phyloP scores from a whole-genome alignment of 371 early-diverging fungal species.

The Actinomortierella ambigua region DNA sequence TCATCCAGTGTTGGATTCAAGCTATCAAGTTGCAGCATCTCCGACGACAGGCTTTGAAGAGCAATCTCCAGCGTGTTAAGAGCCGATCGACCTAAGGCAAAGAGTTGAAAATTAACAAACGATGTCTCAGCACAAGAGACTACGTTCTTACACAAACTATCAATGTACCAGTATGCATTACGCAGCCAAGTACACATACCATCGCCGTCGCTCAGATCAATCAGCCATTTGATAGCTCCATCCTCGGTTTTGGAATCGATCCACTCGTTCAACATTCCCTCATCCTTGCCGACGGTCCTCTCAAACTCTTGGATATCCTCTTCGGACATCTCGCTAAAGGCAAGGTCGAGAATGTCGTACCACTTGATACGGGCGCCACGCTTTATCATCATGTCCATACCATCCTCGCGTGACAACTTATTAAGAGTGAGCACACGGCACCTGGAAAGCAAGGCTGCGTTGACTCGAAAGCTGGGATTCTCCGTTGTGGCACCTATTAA shows the following conservation, averaged over 20 bases:
- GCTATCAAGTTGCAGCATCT: constrained; percentile 9
- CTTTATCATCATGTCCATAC: constrained; percentile 59
- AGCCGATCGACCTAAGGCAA: constrained; percentile 62
- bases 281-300: constrained; percentile 37
- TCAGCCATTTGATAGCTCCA: constrained; percentile 58
- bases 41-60: constrained; percentile 37
- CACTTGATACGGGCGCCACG: constrained; percentile 57
- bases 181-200: constrained; percentile 47
- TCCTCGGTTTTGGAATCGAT: constrained; percentile 47
- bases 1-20: constrained; percentile 3
- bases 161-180: too few relatives aligned
- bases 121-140: neutral
- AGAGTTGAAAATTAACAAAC: neutral
- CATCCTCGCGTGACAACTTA: constrained; percentile 59
- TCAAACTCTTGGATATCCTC: constrained; percentile 12
- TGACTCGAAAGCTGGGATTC: constrained; percentile 89
- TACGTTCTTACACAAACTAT: neutral
- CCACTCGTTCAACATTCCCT: constrained; percentile 41
- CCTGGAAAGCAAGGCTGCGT: constrained; percentile 80
- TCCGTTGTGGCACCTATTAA: constrained; percentile 90
- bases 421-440: constrained; percentile 80
- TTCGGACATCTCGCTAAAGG: constrained; percentile 46
- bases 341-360: constrained; percentile 36
- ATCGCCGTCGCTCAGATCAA: constrained; percentile 72
- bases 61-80: constrained; percentile 75